phyloP scores from a whole-genome alignment of 352 stramenopile species.

The Pythium oligandrum region DNA sequence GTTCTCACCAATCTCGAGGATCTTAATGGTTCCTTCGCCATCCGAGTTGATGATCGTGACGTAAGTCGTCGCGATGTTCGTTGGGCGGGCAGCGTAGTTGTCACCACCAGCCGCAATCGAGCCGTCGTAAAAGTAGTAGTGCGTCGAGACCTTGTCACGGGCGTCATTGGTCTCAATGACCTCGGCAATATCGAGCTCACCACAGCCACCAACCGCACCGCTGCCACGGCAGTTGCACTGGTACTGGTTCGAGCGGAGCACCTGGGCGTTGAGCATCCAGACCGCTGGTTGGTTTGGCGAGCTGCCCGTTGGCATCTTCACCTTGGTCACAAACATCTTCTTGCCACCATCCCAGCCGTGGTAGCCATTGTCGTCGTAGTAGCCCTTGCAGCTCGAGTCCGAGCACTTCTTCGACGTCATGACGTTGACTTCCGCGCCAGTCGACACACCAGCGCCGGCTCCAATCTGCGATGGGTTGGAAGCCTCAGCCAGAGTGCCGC shows the following conservation, averaged over 20 bases:
- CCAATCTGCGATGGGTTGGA: conserved; percentile 31
- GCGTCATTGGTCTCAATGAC: conserved; percentile 59
- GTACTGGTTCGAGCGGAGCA: conserved; percentile 64
- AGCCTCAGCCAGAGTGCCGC: conserved; percentile 43
- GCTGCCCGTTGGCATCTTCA: conserved; percentile 43
- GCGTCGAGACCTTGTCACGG: conserved; percentile 55
- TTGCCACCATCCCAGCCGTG: conserved; percentile 66
- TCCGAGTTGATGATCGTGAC: conserved; percentile 30
- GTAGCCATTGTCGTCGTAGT: conserved; percentile 61
- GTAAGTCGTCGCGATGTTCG: conserved; percentile 23
- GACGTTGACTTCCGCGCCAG: conserved; percentile 73
- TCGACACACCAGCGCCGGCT: conserved; percentile 49
- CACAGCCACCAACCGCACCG: conserved; percentile 46
- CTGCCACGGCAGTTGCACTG: conserved; percentile 68
- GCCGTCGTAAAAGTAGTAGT: conserved; percentile 75
- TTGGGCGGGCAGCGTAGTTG: conserved; percentile 30
- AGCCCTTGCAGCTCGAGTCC: conserved; percentile 41
- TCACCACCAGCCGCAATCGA: conserved; percentile 27
- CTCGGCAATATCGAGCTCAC: conserved; percentile 68
- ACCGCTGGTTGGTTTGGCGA: conserved; percentile 55
- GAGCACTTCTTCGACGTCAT: conserved; percentile 51
- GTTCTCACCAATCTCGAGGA: conserved; percentile 25
- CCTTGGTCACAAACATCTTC: conserved; percentile 78
- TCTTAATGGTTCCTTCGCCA: conserved; percentile 24
- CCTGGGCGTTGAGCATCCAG: conserved; percentile 75